Evolutionary conservation across 805 yeast genomes (phyloP).

Genomic region (Wickerhamiella dianesei): DNA sequence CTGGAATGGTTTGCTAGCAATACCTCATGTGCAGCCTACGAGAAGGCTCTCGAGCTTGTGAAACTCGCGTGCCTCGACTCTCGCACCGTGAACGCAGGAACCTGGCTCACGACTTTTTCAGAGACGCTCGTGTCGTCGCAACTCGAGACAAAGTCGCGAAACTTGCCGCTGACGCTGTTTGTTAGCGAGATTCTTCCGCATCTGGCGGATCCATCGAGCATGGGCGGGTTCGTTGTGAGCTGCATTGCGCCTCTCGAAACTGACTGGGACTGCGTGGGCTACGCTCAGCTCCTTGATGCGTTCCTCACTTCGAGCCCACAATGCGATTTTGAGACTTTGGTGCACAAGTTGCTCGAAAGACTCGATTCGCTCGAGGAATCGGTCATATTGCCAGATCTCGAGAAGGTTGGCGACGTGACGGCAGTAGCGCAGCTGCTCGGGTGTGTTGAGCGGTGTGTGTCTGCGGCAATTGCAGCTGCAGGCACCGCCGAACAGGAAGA

Average conservation of each 20-base stretch:
- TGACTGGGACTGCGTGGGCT: constrained; percentile 14
- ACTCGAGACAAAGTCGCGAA: neutral
- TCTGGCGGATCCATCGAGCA: neutral
- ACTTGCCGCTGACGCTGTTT: too few relatives aligned
- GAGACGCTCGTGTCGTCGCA: constrained; percentile 8
- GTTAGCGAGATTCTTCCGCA: neutral
- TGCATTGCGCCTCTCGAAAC: constrained; percentile 6
- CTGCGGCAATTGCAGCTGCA: neutral
- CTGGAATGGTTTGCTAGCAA: constrained; percentile 12
- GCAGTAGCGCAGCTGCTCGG: neutral
- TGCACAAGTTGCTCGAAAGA: neutral
- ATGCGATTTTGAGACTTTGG: neutral
- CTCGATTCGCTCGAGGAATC: neutral
- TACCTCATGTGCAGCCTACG: constrained; percentile 1
- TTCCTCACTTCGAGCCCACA: constrained; percentile 5
- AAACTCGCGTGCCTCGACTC: constrained; percentile 12
- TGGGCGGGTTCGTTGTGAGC: constrained; percentile 4
- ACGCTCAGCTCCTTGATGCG: constrained; percentile 7
- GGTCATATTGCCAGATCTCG: neutral
- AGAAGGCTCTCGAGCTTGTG: constrained; percentile 10
- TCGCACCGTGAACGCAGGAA: constrained; percentile 8
- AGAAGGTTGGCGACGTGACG: neutral
- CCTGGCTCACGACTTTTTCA: constrained; percentile 12
- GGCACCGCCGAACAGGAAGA: neutral
- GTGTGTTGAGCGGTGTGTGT: neutral